A percentile compares a stretch with the other conserved stretches of the same genome.
These are phyloP conservation scores for Cutaneotrichosporon curvatum DNA, from an alignment of 1,284 basidiomycete species.

Conservation along the genomic window DNA sequence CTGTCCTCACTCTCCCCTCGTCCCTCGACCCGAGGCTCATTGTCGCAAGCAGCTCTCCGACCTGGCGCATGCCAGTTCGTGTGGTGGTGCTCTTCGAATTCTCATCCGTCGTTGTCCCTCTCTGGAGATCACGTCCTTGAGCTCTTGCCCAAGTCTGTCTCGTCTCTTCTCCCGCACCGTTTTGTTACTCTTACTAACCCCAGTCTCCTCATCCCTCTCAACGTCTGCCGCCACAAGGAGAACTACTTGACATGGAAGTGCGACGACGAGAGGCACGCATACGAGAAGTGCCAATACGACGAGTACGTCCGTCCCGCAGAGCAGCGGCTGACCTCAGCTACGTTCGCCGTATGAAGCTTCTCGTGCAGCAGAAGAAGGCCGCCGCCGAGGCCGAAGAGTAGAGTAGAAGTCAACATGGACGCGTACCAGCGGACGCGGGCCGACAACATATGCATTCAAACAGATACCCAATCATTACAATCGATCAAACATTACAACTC, in stretches of 20 bases:
- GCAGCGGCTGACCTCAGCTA: conserved; percentile 51
- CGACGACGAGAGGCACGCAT: conserved; percentile 56
- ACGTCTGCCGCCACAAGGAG: conserved; percentile 66
- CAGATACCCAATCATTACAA: too few relatives aligned
- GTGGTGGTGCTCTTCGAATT: too few relatives aligned
- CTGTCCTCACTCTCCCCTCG: too few relatives aligned
- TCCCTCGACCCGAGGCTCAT: too few relatives aligned
- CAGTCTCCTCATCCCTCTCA: conserved; percentile 77
- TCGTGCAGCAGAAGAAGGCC: conserved; percentile 63
- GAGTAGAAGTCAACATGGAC: background rate
- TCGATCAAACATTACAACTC: background rate
- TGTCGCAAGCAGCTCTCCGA: too few relatives aligned
- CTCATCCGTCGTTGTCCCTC: too few relatives aligned
- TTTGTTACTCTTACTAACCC: too few relatives aligned
- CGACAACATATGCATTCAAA: too few relatives aligned
- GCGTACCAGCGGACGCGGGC: too few relatives aligned
- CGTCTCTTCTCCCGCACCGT: background rate
- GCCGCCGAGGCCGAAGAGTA: conserved; percentile 51
- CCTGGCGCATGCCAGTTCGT: too few relatives aligned
- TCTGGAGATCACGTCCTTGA: too few relatives aligned
- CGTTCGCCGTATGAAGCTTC: conserved; percentile 72
- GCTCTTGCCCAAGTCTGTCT: background rate
- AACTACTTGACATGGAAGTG: conserved; percentile 75
- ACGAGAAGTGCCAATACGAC: conserved; percentile 73
- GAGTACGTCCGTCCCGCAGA: conserved; percentile 59